Evolutionary conservation across 164 flowering plant genomes (phyloP).

Genomic region (Tetrastigma voinierianum): DNA sequence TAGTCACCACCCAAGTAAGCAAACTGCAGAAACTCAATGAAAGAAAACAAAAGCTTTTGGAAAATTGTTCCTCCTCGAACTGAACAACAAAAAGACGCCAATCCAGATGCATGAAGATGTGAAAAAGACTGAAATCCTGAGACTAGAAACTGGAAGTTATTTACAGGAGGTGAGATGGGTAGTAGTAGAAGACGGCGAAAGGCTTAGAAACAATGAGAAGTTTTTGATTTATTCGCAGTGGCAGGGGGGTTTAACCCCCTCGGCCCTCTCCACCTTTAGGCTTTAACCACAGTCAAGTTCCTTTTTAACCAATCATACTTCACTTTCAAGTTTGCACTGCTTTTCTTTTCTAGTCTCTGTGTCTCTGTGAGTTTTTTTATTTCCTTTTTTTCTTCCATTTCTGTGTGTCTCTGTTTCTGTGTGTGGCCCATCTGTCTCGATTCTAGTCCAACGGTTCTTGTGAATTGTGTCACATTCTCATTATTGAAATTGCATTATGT

Average conservation of each 20-base stretch:
- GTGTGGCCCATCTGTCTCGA: no score
- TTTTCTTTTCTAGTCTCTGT: no score
- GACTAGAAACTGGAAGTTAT: not conserved
- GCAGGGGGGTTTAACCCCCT: conserved; percentile 14
- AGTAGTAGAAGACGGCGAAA: conserved; percentile 31
- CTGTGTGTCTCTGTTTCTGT: no score
- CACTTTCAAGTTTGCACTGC: no score
- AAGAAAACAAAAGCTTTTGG: not conserved
- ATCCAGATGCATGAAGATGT: conserved; percentile 19
- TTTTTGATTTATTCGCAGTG: not conserved
- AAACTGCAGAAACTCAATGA: not conserved
- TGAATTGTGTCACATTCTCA: no score
- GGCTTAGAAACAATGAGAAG: conserved; percentile 10
- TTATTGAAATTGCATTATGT: no score
- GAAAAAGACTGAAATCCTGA: conserved; percentile 11
- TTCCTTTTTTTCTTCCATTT: no score
- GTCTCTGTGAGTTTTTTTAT: no score
- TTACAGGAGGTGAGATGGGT: conserved; percentile 14
- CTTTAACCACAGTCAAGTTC: no score
- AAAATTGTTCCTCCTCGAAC: conserved; percentile 7
- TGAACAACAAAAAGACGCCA: not conserved
- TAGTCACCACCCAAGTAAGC: not conserved
- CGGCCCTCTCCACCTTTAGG: no score
- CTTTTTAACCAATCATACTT: no score
- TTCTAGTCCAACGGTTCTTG: no score